Conservation (phyloP, 2,329 filamentous ascomycete genomes). For the Sodiomyces alkalinus region DNA sequence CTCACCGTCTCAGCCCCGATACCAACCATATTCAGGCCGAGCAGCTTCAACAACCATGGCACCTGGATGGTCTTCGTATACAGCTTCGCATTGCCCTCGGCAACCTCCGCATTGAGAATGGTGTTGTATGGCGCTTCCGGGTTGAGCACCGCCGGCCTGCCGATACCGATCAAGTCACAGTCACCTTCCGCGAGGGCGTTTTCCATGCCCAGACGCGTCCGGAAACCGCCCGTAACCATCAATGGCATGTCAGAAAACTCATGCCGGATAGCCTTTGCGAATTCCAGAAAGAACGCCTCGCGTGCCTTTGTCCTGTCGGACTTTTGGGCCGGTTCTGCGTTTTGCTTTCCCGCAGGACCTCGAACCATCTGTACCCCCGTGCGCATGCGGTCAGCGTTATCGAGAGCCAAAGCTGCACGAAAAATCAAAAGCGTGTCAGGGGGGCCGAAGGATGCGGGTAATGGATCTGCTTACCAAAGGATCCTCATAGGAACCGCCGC, state of each 20-base stretch:
- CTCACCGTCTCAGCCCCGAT: slow-evolving; percentile 11
- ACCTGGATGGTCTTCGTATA: slow-evolving; percentile 12
- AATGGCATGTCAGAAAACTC: slow-evolving; percentile 27
- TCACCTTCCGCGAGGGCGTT: slow-evolving; percentile 18
- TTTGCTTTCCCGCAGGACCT: too few species aligned
- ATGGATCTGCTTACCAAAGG: slow-evolving; percentile 21
- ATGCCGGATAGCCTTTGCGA: slow-evolving; percentile 35
- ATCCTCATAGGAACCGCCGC: slow-evolving; percentile 45
- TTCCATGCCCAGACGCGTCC: slow-evolving; percentile 28
- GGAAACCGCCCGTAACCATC: slow-evolving; percentile 50
- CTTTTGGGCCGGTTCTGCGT: too few species aligned
- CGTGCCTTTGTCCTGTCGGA: slow-evolving; percentile 32
- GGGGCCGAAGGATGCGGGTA: too few species aligned
- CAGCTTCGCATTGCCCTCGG: slow-evolving; percentile 17
- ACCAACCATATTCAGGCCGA: slow-evolving; percentile 10
- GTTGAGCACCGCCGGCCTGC: slow-evolving; percentile 21
- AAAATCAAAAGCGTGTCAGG: too few species aligned
- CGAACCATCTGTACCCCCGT: too few species aligned
- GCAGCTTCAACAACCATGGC: slow-evolving; percentile 10
- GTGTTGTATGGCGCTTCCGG: slow-evolving; percentile 19
- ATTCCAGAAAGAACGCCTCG: slow-evolving; percentile 56
- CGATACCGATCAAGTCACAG: slow-evolving; percentile 27
- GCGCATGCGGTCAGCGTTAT: too few species aligned
- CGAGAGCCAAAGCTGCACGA: too few species aligned
- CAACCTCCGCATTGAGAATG: slow-evolving; percentile 19